Evolutionary conservation across 768 basidiomycete genomes (phyloP).

Genomic region (Kwoniella europaea): DNA sequence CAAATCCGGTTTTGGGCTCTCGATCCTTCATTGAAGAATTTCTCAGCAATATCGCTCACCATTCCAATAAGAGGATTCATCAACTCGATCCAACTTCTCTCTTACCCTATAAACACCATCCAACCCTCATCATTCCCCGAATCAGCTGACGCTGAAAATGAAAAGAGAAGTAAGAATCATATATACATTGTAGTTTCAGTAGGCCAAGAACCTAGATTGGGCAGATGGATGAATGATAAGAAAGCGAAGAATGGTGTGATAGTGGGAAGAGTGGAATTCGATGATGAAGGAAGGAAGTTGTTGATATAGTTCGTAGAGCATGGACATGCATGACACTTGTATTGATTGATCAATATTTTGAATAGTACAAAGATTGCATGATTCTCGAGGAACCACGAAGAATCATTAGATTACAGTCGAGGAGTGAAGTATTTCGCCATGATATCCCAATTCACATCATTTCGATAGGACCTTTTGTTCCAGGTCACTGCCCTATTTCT

Average conservation of each 20-base stretch:
- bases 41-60: constrained; percentile 63
- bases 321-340: no score
- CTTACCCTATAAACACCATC: constrained; percentile 62
- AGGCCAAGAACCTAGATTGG: constrained; percentile 85
- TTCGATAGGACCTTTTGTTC: not conserved
- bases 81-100: constrained; percentile 84
- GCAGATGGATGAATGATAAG: constrained; percentile 82
- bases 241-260: constrained; percentile 74
- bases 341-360: no score
- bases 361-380: no score
- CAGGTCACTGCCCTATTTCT: not conserved
- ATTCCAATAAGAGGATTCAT: constrained; percentile 76
- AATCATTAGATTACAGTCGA: not conserved
- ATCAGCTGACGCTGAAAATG: constrained; percentile 6
- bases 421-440: not conserved
- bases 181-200: constrained; percentile 74
- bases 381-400: not conserved
- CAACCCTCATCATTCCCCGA: not conserved
- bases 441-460: not conserved
- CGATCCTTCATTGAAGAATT: constrained; percentile 75
- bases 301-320: constrained; percentile 4
- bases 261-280: constrained; percentile 61
- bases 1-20: constrained; percentile 88
- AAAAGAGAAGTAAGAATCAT: constrained; percentile 51
- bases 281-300: constrained; percentile 20